phyloP scores from a whole-genome alignment of 129 eudicot genomes.

The Artemisia tridentata region DNA sequence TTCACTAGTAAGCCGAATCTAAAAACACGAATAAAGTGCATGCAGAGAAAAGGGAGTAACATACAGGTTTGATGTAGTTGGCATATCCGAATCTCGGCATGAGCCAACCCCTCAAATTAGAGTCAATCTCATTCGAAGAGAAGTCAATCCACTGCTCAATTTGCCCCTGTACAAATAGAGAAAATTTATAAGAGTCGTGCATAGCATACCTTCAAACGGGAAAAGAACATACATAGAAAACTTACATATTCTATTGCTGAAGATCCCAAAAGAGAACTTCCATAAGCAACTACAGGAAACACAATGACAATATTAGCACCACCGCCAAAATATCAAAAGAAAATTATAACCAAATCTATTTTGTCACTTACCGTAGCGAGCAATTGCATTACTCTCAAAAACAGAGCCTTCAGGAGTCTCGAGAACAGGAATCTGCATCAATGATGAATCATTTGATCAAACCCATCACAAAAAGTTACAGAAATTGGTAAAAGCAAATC shows the following conservation, averaged over 20 bases:
- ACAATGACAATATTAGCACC: conserved; percentile 14
- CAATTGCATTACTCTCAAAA: conserved; percentile 93
- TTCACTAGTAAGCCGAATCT: too few relatives aligned
- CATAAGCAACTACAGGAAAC: conserved; percentile 49
- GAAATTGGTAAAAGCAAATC: background rate
- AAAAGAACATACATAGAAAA: background rate
- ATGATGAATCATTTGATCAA: background rate
- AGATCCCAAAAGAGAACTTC: conserved; percentile 65
- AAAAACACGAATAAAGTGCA: too few relatives aligned
- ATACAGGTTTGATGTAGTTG: conserved; percentile 47
- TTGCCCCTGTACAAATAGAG: conserved; percentile 39
- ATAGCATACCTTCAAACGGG: background rate
- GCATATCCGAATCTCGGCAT: conserved; percentile 40
- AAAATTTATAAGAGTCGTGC: background rate
- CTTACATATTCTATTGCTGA: conserved; percentile 73
- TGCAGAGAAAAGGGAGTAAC: background rate
- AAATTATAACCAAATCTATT: background rate
- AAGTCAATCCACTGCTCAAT: conserved; percentile 77
- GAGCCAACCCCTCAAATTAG: conserved; percentile 37
- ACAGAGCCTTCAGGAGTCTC: conserved; percentile 85
- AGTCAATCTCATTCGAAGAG: conserved; percentile 53
- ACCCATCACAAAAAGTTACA: background rate
- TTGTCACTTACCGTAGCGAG: conserved; percentile 65
- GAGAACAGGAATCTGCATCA: conserved; percentile 69
- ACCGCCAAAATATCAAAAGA: background rate